Base-by-base conservation (phyloP, 129 eudicot genomes). In the Flaveria robusta region DNA sequence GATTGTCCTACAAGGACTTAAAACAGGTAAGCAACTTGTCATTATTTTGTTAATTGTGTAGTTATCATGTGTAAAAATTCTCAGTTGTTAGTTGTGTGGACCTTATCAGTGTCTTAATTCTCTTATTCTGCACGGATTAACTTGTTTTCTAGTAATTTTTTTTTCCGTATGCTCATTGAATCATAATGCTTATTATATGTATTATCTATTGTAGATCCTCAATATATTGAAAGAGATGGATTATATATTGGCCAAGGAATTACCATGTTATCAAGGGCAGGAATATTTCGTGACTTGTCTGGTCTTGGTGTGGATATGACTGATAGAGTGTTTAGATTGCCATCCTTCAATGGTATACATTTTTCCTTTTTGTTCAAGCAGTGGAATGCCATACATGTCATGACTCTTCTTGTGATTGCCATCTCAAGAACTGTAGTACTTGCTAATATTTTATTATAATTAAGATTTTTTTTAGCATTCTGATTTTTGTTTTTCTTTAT, bases 231-330 rank as follows among this genome's bases (percentile, higher is more conserved):
- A 83, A 79, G 99, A 67, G 83, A 75, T 26, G 97, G 99, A 49
- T 79, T 95, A 74, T 95, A 95, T 43, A 91, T 95, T 78, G 99
- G 99, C 55, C 90, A 87, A 86, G 99, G 97, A 83, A 82, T 85
- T 22, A 71, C 96, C 62, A 82, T 76, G 79, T 39, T 95, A 87
- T 91, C 99, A 43, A 91, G 99, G 82, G 90, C 97, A 55, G 97
- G 97, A 74, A 84, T 89, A 65, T 95, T 95, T 68, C 96, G 99
- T 4, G 96, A 42, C 16, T 68, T 86, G 65, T 70, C 87, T 58
- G 99, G 99, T 58, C 82, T 89, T 68, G 99, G 97, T 11, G 86
- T 95, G 68, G 87, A 86, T 85, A 84, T 95, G 97, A 82, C 46
- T 51, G 77, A 86, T 51, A 83, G 96, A 82, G 97, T 95, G 26